These are phyloP conservation scores for Alternaria arbusti DNA, from an alignment of 2,329 filamentous ascomycete genomes.

Conservation along the genomic window DNA sequence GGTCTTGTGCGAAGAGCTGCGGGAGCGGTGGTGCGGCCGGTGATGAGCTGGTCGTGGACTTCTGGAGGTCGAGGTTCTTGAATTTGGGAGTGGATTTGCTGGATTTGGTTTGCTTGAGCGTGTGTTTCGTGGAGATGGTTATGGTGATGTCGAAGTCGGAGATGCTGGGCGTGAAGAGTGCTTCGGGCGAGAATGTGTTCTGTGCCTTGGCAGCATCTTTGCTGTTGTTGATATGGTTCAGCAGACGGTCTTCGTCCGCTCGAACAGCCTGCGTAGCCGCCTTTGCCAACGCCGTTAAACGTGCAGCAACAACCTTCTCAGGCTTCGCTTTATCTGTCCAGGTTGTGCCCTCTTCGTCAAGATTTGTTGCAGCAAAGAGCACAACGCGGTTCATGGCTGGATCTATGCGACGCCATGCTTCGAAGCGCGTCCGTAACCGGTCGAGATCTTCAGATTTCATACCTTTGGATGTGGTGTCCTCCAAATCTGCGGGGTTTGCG, in stretches of 20 bases:
- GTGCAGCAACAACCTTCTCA: conserved; percentile 80
- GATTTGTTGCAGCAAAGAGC: conserved; percentile 80
- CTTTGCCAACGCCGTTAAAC: conserved; percentile 81
- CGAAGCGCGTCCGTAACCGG: conserved; percentile 72
- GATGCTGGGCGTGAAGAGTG: conserved; percentile 75
- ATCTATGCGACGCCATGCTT: conserved; percentile 86
- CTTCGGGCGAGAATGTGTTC: conserved; percentile 51
- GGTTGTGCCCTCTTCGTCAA: conserved; percentile 77
- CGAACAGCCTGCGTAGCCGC: conserved; percentile 65
- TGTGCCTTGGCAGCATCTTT: not conserved
- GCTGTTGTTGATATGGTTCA: conserved; percentile 20
- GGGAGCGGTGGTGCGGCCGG: conserved; percentile 64
- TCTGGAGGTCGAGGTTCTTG: conserved; percentile 77
- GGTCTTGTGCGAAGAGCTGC: conserved; percentile 68
- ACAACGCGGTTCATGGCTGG: conserved; percentile 84
- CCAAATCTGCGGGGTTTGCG: conserved; percentile 24
- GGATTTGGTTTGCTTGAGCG: conserved; percentile 40
- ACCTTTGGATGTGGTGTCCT: conserved; percentile 21
- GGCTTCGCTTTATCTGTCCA: conserved; percentile 77
- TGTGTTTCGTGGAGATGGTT: conserved; percentile 66
- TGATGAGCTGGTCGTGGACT: conserved; percentile 24
- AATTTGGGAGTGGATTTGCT: conserved; percentile 60
- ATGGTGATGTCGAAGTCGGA: conserved; percentile 88
- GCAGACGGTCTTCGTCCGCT: conserved; percentile 59
- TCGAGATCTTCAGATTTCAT: conserved; percentile 67